Base-by-base conservation (phyloP, 1,284 basidiomycete species). In the Polyporus tsugae region DNA sequence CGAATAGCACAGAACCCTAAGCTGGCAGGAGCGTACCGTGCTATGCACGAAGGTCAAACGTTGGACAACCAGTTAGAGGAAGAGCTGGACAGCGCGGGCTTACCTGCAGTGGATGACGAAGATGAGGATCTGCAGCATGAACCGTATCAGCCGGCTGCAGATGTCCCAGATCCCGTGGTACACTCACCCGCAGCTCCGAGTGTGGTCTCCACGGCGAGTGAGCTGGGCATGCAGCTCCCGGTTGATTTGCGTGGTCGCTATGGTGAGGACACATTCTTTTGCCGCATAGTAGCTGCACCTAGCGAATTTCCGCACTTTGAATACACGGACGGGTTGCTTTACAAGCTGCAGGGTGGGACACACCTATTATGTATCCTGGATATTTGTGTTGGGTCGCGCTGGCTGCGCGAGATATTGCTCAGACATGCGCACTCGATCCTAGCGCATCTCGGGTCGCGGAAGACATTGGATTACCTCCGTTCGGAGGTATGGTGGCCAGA, bases 401-500 rank as follows among this genome's bases (percentile, higher is more conserved):
- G 39, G 17, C n/a, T 74, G 10, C 61, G 73, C 33, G 77, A 78
- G 60, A 61, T 75, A n/a, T 25, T 78, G 0, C 77, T 78, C 5
- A 63, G 67, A 4, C 74, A 76, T 29, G 76, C 74, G 9, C 77
- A 78, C 65, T 75, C 74, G 1, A 52, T 78, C 6, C 64, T 78
- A 9, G 76, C 76, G 1, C 77, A 78, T 59, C 66, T 78, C 4
- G 75, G 77, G 1, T 29, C 67, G 6, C 38, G 60, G 11, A 78
- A 76, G 55, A 78, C 77, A 1, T 36, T 72, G 2, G 38, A 42
- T n/a, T 77, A 76, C 60, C 62, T 78, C 33, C 61, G 68, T 10
- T 70, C 74, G 49, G 63, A 77, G 29, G 73, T 78, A 6, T 78
- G 77, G 77, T 78, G 77, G 77, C 74, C 75, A 60, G 57, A 64